These are phyloP conservation scores for Zalerion maritima DNA, from an alignment of 495 filamentous ascomycete species.

Conservation along the genomic window DNA sequence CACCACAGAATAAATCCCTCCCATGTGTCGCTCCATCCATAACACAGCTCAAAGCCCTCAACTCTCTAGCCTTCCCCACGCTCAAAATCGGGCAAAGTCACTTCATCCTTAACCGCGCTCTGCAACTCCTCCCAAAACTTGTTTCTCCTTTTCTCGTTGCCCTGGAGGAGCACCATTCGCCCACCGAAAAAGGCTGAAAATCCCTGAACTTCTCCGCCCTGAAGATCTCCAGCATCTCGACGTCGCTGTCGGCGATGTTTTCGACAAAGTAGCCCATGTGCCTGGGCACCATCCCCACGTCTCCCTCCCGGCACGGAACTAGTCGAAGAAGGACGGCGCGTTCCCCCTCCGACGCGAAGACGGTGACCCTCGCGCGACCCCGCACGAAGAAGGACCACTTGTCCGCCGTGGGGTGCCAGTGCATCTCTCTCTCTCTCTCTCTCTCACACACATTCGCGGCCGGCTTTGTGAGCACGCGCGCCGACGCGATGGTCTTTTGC, in stretches of 20 bases:
- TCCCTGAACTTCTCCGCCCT: constrained; percentile 43
- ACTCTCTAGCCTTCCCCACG: neutral
- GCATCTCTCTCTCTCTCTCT: constrained; percentile 47
- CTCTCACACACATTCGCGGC: no score
- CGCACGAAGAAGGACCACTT: constrained; percentile 41
- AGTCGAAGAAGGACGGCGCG: constrained; percentile 33
- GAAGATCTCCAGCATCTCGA: constrained; percentile 48
- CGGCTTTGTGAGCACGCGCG: constrained; percentile 41
- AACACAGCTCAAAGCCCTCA: neutral
- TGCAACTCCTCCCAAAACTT: constrained; percentile 41
- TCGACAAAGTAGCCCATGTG: constrained; percentile 50
- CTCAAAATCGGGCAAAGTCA: constrained; percentile 14
- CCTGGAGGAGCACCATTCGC: constrained; percentile 48
- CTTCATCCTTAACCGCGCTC: constrained; percentile 33
- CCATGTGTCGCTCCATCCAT: no score
- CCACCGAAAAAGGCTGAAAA: constrained; percentile 54
- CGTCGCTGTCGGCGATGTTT: constrained; percentile 43
- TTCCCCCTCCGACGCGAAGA: constrained; percentile 32
- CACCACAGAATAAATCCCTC: no score
- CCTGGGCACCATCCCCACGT: constrained; percentile 46
- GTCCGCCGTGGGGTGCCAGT: constrained; percentile 44
- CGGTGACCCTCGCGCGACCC: constrained; percentile 36
- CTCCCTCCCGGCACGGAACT: constrained; percentile 34
- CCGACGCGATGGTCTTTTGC: constrained; percentile 49
- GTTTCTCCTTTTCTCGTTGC: constrained; percentile 36